Conservation (phyloP, 2,329 filamentous ascomycete species). For the Dactylellina drechsleri region DNA sequence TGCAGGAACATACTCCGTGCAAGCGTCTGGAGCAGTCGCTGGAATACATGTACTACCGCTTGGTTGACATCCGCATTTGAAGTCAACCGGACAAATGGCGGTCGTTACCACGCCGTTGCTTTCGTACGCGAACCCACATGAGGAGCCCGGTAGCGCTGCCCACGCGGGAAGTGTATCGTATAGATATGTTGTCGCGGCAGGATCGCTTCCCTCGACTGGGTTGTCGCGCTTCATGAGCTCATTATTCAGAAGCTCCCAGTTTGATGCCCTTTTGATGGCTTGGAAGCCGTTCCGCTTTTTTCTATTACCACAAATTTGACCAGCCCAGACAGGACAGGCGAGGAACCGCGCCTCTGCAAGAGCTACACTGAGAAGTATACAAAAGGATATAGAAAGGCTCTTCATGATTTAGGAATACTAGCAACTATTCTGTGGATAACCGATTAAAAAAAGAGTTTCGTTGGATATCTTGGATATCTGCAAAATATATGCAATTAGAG, state of each 20-base stretch:
- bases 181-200: constrained; percentile 39
- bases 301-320: constrained; percentile 24
- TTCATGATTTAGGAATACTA: constrained; percentile 9
- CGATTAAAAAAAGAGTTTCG: neutral
- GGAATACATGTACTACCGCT: constrained; percentile 33
- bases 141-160: constrained; percentile 40
- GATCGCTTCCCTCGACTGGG: constrained; percentile 31
- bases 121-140: constrained; percentile 31
- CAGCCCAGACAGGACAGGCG: constrained; percentile 34
- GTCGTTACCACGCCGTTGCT: constrained; percentile 36
- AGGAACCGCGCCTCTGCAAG: constrained; percentile 14
- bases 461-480: constrained; percentile 37
- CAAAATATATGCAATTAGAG: neutral
- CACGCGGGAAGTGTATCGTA: constrained; percentile 34
- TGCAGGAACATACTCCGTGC: constrained; percentile 20
- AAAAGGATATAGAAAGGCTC: neutral
- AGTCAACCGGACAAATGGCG: constrained; percentile 41
- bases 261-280: constrained; percentile 15
- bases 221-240: constrained; percentile 30
- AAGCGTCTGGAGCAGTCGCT: constrained; percentile 18
- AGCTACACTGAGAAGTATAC: constrained; percentile 12
- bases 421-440: neutral
- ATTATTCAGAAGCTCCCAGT: constrained; percentile 28
- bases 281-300: constrained; percentile 37
- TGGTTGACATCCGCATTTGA: constrained; percentile 36